phyloP scores from a whole-genome alignment of 257 asterid genomes.

The Solanum raphanifolium region DNA sequence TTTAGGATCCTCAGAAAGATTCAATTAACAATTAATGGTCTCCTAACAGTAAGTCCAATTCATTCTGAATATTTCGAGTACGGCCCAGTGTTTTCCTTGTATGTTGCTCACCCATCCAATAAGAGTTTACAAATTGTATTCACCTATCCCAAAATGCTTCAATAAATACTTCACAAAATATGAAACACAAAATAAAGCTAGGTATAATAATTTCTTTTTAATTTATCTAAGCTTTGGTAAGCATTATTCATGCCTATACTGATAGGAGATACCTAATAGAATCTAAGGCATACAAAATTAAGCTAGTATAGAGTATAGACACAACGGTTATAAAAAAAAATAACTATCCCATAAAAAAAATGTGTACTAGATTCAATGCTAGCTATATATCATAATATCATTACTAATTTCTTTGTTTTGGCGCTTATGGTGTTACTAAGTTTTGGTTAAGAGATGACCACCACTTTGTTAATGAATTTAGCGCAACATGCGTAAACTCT shows the following conservation, averaged over 20 bases:
- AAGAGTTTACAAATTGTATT: background rate
- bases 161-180: background rate
- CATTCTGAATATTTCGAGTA: background rate
- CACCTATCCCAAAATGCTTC: background rate
- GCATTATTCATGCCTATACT: background rate
- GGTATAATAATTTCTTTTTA: background rate
- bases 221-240: background rate
- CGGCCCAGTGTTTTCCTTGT: background rate
- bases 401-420: background rate
- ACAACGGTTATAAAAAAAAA: background rate
- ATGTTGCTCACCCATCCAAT: background rate
- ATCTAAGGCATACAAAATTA: background rate
- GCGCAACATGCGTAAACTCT: slow-evolving; percentile 2
- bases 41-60: background rate
- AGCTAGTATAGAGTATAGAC: background rate
- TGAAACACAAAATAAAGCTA: background rate
- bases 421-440: background rate
- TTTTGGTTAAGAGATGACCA: background rate
- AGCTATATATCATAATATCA: background rate
- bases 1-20: background rate
- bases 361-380: background rate
- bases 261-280: background rate
- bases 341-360: background rate
- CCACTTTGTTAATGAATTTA: background rate
- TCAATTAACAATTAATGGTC: background rate